These are phyloP conservation scores for Persicaria tinctoria DNA, from an alignment of 148 eudicot genomes.

Conservation along the genomic window DNA sequence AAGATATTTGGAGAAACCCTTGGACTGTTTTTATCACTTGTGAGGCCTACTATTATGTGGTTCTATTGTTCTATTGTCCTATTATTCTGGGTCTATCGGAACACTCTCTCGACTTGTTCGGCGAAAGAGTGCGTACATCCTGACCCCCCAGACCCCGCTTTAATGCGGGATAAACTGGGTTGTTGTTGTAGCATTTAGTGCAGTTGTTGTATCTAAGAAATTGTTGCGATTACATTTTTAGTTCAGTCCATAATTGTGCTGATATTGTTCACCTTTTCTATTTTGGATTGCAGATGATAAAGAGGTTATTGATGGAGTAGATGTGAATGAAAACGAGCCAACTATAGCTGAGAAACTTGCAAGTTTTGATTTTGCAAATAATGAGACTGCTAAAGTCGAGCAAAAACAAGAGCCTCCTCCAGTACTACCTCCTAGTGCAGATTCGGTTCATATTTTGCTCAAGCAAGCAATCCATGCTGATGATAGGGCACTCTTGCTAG, in stretches of 20 bases:
- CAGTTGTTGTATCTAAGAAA: background rate
- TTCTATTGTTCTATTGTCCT: too few relatives aligned
- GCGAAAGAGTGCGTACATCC: too few relatives aligned
- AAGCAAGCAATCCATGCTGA: conserved; percentile 92
- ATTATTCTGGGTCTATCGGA: too few relatives aligned
- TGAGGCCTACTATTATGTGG: too few relatives aligned
- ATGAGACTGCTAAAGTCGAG: conserved; percentile 21
- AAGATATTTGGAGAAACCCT: background rate
- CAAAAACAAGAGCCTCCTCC: conserved; percentile 29
- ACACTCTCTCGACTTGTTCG: too few relatives aligned
- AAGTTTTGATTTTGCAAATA: conserved; percentile 41
- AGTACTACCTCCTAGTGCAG: conserved; percentile 76
- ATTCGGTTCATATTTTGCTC: conserved; percentile 75
- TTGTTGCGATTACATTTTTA: background rate
- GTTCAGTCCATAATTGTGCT: background rate
- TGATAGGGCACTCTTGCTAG: conserved; percentile 65
- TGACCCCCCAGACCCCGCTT: too few relatives aligned
- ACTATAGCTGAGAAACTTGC: conserved; percentile 95
- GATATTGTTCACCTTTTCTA: conserved; percentile 8
- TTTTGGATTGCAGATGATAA: conserved; percentile 25
- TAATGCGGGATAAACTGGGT: too few relatives aligned
- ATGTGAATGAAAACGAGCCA: conserved; percentile 63
- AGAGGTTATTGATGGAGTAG: conserved; percentile 38
- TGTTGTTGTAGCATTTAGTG: too few relatives aligned
- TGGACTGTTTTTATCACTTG: background rate